phyloP scores from a whole-genome alignment of 1,139 yeast species.

The Geotrichum bryndzae region DNA sequence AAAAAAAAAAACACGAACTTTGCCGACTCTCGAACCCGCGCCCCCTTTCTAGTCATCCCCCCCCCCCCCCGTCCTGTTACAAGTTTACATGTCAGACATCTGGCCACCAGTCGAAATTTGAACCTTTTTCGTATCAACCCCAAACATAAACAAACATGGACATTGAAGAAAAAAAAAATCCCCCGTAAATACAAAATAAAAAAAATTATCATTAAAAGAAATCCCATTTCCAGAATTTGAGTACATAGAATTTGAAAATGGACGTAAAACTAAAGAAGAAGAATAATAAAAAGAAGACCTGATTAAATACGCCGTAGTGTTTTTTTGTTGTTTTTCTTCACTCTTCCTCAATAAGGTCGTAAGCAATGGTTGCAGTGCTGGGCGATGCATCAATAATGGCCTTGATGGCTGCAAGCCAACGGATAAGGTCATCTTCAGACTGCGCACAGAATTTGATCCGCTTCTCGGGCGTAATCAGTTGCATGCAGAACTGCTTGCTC shows the following conservation, averaged over 20 bases:
- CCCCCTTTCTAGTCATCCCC: too few species aligned
- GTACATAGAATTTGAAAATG: not conserved
- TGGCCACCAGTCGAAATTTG: not conserved
- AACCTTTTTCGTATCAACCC: too few species aligned
- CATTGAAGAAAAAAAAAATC: not conserved
- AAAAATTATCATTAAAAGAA: not conserved
- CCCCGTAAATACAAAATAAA: too few species aligned
- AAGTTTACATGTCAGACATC: not conserved
- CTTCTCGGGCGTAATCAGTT: slow-evolving; percentile 45
- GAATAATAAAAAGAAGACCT: not conserved
- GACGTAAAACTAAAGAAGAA: not conserved
- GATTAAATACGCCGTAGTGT: not conserved
- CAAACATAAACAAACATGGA: too few species aligned
- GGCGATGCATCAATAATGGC: slow-evolving; percentile 14
- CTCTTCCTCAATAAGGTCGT: not conserved
- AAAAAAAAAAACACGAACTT: too few species aligned
- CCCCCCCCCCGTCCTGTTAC: not conserved
- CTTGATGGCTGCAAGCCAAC: slow-evolving; percentile 48
- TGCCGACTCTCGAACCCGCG: too few species aligned
- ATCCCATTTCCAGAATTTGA: not conserved
- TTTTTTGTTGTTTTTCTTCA: not conserved
- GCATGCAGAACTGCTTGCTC: slow-evolving; percentile 43
- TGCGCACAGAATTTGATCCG: slow-evolving; percentile 43
- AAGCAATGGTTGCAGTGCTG: not conserved
- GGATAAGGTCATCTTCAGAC: slow-evolving; percentile 45